Evolutionary conservation across 306 rosid genomes (phyloP), one percentile per base, ranked within the genome.

Genomic region (Calophaca sinica): DNA sequence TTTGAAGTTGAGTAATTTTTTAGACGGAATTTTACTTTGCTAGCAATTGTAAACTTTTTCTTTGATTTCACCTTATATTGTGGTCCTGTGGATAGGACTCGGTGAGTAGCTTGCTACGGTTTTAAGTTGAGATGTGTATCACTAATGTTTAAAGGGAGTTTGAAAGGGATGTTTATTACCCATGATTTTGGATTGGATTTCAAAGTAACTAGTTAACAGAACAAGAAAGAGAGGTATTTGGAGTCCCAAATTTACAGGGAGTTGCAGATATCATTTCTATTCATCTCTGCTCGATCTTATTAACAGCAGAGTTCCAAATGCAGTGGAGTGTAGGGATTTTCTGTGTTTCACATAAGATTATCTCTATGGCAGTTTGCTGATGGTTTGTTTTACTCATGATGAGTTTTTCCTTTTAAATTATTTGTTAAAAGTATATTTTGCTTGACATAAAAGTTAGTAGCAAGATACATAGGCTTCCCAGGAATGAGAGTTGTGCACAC

Each of bases 231-330:
- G n/a, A 29, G 28, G 39, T 46, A 20, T 33, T 58, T 69, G 63
- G 8, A 28, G 28, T 68, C 77, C 49, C 20, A 41, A 7, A 53
- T 45, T 69, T 75, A 10, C 38, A 42, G 26, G 69, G 50, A 15
- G 50, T 68, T 68, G 62, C 26, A 74, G 10, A 66, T 62, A 46
- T 38, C 7, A 38, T 54, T 68, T 42, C 7, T 60, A n/a, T 45
- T 55, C 52, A 49, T 10, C 69, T 73, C 76, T 26, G 52, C 9
- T 53, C 2, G 2, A 46, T 70, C 38, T 55, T 51, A 54, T 48
- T 64, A 39, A 63, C 59, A 52, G 39, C 49, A 77, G 67, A 14
- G 44, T 35, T 67, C 51, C 75, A 60, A 74, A 67, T 66, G 59
- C 13, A 39, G 58, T 41, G 36, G 33, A 74, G 42, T 29, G 5